Conservation (phyloP, 805 yeast genomes). For the Wickerhamiella sorbophila region DNA sequence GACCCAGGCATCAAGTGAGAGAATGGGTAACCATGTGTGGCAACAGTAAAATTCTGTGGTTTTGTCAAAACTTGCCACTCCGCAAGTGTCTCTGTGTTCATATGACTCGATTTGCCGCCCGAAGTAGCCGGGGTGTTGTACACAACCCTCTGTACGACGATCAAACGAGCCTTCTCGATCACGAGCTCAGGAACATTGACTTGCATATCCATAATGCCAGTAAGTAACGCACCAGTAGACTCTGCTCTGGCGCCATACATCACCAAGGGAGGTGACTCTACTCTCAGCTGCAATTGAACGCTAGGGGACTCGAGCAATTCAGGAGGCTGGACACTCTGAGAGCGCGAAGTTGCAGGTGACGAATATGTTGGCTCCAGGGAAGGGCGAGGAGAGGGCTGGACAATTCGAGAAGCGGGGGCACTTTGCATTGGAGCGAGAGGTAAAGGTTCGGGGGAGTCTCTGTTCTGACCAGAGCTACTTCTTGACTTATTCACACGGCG, state of each 20-base stretch:
- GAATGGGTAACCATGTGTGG: conserved; percentile 77
- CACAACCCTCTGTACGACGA: conserved; percentile 52
- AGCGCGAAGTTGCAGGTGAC: background rate
- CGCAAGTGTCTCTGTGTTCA: conserved; percentile 43
- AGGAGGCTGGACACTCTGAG: background rate
- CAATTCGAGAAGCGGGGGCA: background rate
- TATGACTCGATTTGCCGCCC: conserved; percentile 11
- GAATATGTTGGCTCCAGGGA: background rate
- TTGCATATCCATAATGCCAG: conserved; percentile 59
- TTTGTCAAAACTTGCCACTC: conserved; percentile 72
- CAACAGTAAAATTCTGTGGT: conserved; percentile 38
- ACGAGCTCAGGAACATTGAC: conserved; percentile 40
- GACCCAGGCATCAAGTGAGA: conserved; percentile 80
- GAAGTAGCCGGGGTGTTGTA: conserved; percentile 11
- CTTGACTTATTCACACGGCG: background rate
- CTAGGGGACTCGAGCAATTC: background rate
- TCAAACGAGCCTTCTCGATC: conserved; percentile 27
- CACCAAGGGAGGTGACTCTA: conserved; percentile 87
- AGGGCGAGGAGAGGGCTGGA: background rate
- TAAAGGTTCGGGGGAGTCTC: background rate
- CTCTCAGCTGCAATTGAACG: conserved; percentile 7
- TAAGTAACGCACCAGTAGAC: conserved; percentile 71
- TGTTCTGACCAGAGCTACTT: background rate
- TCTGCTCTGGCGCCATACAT: conserved; percentile 68
- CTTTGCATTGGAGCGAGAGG: background rate